Evolutionary conservation across 331 rosid species (phyloP).

Genomic region (Telfairia occidentalis): DNA sequence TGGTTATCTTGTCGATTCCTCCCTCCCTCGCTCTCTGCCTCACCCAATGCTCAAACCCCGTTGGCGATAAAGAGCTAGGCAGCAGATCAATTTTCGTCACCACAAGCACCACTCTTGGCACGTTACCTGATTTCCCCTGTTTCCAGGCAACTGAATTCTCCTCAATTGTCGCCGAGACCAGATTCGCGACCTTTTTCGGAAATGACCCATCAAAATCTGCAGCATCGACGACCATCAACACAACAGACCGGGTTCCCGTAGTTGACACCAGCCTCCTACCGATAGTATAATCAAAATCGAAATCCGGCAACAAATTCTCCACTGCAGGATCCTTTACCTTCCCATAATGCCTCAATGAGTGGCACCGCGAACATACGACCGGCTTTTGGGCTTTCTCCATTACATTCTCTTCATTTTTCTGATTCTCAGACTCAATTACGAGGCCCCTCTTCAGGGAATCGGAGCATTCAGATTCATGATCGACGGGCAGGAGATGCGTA

Average conservation of each 20-base stretch:
- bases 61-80: conserved; percentile 66
- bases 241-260: conserved; percentile 58
- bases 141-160: conserved; percentile 65
- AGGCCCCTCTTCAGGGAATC: conserved; percentile 55
- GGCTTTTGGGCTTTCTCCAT: conserved; percentile 36
- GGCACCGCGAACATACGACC: conserved; percentile 79
- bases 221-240: conserved; percentile 73
- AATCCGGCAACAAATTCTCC: conserved; percentile 82
- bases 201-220: conserved; percentile 94
- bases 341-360: conserved; percentile 82
- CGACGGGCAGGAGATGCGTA: conserved; percentile 43
- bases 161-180: conserved; percentile 63
- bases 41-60: conserved; percentile 73
- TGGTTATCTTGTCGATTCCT: conserved; percentile 63
- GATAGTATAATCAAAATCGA: conserved; percentile 70
- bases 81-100: conserved; percentile 68
- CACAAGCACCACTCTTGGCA: conserved; percentile 81
- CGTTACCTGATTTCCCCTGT: conserved; percentile 73
- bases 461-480: conserved; percentile 56
- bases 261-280: conserved; percentile 63
- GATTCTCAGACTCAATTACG: conserved; percentile 38
- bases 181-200: conserved; percentile 59
- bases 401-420: conserved; percentile 11
- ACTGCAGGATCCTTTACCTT: conserved; percentile 74
- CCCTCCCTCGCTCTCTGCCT: conserved; percentile 87